Evolutionary conservation across 331 rosid species (phyloP).

Genomic region (Acacia pycnantha): DNA sequence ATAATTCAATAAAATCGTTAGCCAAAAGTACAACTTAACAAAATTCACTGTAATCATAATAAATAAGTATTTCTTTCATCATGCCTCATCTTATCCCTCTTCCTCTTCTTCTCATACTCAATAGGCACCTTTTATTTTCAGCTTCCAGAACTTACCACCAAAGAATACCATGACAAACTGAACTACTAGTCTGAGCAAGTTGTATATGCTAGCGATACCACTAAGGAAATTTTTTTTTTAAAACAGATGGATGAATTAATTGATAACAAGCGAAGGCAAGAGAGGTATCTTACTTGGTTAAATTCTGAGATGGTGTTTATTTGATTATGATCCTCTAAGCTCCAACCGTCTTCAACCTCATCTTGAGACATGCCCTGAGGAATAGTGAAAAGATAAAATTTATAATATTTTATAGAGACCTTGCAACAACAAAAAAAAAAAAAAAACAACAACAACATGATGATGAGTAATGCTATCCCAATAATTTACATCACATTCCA

Average conservation of each 20-base stretch:
- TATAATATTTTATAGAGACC: slow-evolving; percentile 15
- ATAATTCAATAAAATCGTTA: slow-evolving; percentile 10
- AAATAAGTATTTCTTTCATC: slow-evolving; percentile 14
- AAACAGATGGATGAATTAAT: slow-evolving; percentile 11
- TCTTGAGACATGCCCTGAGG: slow-evolving; percentile 55
- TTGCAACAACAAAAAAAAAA: slow-evolving; percentile 13
- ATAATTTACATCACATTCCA: slow-evolving; percentile 7
- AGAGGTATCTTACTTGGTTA: slow-evolving; percentile 45
- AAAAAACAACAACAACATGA: slow-evolving; percentile 11
- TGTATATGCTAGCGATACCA: neutral
- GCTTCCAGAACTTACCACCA: slow-evolving; percentile 13
- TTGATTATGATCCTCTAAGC: slow-evolving; percentile 40
- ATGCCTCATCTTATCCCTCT: slow-evolving; percentile 6
- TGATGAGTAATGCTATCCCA: neutral
- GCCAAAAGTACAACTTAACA: neutral
- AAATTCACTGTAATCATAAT: slow-evolving; percentile 14
- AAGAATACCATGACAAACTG: neutral
- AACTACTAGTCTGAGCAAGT: slow-evolving; percentile 1
- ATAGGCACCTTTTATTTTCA: slow-evolving; percentile 14
- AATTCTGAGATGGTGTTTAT: slow-evolving; percentile 39
- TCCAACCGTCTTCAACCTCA: slow-evolving; percentile 41
- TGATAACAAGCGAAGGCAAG: slow-evolving; percentile 12
- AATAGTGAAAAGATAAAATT: slow-evolving; percentile 20
- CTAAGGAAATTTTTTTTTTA: neutral
- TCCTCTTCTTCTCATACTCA: slow-evolving; percentile 11